phyloP scores from a whole-genome alignment of 2,329 filamentous ascomycete species.

The Curvularia eragrostidis region DNA sequence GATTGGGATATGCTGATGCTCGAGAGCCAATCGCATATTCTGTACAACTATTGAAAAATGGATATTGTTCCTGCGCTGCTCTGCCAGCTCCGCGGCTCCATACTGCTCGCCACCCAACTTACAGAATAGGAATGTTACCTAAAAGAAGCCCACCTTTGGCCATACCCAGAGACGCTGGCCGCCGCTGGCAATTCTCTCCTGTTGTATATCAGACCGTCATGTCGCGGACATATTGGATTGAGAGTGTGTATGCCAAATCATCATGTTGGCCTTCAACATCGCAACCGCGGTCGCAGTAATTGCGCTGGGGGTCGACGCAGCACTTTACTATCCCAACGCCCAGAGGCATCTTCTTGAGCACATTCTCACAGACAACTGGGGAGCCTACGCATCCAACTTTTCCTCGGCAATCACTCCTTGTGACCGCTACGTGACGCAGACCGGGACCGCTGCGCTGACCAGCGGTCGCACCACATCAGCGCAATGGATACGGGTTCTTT shows the following conservation, averaged over 20 bases:
- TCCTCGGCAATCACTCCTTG: constrained; percentile 27
- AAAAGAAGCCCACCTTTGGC: not conserved
- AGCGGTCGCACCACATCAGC: constrained; percentile 24
- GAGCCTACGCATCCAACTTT: constrained; percentile 25
- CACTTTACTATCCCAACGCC: constrained; percentile 15
- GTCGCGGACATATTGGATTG: not conserved
- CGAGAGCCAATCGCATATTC: not conserved
- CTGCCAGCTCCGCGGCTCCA: not conserved
- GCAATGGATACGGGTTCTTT: constrained; percentile 39
- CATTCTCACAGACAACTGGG: constrained; percentile 25
- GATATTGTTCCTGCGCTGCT: too few relatives aligned
- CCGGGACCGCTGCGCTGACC: constrained; percentile 9
- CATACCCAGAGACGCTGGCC: not conserved
- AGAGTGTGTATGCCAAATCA: not conserved
- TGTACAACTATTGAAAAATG: not conserved
- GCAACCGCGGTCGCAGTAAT: not conserved
- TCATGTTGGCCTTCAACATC: not conserved
- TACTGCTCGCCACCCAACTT: not conserved
- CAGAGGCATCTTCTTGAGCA: constrained; percentile 20
- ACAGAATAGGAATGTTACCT: not conserved
- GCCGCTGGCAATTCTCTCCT: not conserved
- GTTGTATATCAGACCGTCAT: not conserved
- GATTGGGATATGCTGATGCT: not conserved
- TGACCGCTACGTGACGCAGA: constrained; percentile 24
- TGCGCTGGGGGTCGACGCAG: not conserved